Evolutionary conservation across 108 stramenopile genomes (phyloP).

Genomic region (Cyclotella baltica): DNA sequence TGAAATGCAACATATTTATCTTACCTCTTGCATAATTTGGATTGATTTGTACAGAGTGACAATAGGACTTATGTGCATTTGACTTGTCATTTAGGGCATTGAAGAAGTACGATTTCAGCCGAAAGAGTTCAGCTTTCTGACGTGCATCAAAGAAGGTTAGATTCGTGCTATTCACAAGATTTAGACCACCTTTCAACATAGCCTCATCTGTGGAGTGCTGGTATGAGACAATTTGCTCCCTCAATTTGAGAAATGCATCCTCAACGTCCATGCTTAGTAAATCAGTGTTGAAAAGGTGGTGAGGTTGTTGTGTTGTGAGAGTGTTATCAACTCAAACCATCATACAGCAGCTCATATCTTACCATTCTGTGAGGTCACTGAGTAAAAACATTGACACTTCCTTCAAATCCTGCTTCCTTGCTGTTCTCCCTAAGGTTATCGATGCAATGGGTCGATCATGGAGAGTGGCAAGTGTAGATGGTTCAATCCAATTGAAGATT

Average conservation of each 20-base stretch:
- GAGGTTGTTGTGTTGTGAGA: too few relatives aligned
- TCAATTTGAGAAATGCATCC: constrained; percentile 91
- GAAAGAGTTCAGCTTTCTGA: constrained; percentile 93
- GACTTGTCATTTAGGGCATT: constrained; percentile 71
- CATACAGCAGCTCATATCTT: too few relatives aligned
- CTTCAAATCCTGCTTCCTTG: constrained; percentile 87
- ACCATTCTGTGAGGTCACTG: constrained; percentile 64
- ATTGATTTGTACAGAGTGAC: constrained; percentile 92
- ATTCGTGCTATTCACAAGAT: constrained; percentile 95
- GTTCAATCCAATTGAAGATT: constrained; percentile 86
- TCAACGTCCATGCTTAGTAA: constrained; percentile 90
- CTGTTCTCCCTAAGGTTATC: constrained; percentile 84
- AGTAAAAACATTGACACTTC: constrained; percentile 71
- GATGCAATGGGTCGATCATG: constrained; percentile 95
- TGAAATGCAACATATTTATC: not conserved
- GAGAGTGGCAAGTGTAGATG: constrained; percentile 80
- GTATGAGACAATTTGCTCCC: constrained; percentile 93
- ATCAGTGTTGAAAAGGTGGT: too few relatives aligned
- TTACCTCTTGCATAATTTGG: constrained; percentile 78
- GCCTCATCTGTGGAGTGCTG: constrained; percentile 57
- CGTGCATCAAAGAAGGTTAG: constrained; percentile 87
- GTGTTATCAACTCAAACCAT: too few relatives aligned
- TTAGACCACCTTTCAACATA: constrained; percentile 84
- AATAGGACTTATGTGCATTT: constrained; percentile 91
- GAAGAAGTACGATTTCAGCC: constrained; percentile 89